These are phyloP conservation scores for Trametes punicea DNA, from an alignment of 768 basidiomycete species.

Conservation along the genomic window DNA sequence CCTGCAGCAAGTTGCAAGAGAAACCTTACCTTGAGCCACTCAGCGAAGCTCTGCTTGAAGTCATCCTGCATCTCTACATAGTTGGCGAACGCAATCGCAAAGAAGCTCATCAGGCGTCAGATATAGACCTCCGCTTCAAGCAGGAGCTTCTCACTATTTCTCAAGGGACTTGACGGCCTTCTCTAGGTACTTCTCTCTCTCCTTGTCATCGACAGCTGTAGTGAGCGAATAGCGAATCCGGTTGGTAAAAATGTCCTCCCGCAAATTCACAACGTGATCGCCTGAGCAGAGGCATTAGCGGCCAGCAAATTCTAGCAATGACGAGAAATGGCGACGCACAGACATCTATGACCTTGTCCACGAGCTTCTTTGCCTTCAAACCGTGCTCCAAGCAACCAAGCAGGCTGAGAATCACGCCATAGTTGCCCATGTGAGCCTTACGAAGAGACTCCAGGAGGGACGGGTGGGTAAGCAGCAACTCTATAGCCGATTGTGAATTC, in stretches of 20 bases:
- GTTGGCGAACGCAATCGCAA: constrained; percentile 89
- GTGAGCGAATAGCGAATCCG: constrained; percentile 85
- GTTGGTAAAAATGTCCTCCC: constrained; percentile 83
- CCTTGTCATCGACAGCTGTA: constrained; percentile 60
- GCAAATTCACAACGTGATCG: constrained; percentile 87
- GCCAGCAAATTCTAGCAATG: constrained; percentile 10
- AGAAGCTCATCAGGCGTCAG: too few relatives aligned
- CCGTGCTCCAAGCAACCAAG: constrained; percentile 93
- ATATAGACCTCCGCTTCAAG: neutral
- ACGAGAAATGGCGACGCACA: too few relatives aligned
- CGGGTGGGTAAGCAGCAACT: constrained; percentile 78
- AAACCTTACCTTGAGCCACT: constrained; percentile 74
- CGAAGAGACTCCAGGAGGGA: constrained; percentile 80
- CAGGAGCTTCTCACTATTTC: constrained; percentile 70
- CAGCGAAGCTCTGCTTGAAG: constrained; percentile 68
- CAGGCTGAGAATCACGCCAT: constrained; percentile 85
- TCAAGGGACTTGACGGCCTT: constrained; percentile 77
- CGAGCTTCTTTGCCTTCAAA: constrained; percentile 78
- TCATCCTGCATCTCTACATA: constrained; percentile 68
- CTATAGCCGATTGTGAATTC: constrained; percentile 76
- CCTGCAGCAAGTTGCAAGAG: neutral
- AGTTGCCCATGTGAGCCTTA: constrained; percentile 90
- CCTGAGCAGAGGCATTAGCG: constrained; percentile 42
- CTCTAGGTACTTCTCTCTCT: constrained; percentile 48
- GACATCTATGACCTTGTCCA: constrained; percentile 86